Evolutionary conservation across 805 yeast genomes (phyloP).

Genomic region (Brettanomyces sp.): DNA sequence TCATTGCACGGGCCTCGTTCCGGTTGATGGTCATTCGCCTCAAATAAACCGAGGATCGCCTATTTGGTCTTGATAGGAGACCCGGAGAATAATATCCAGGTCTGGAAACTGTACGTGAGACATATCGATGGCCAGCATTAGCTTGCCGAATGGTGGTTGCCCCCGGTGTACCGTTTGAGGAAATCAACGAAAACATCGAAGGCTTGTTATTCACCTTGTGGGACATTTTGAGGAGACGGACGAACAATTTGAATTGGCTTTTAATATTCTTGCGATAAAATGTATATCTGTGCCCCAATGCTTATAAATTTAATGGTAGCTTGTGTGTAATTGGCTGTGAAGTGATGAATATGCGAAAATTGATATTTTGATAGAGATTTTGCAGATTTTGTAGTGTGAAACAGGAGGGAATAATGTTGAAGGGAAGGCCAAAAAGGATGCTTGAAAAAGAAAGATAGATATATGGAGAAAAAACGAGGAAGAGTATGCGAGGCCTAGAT

Average conservation of each 20-base stretch:
- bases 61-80: constrained; percentile 54
- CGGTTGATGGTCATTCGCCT: constrained; percentile 22
- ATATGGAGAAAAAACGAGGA: too few species aligned
- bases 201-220: constrained; percentile 17
- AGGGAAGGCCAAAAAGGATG: too few species aligned
- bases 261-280: not conserved
- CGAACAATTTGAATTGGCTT: not conserved
- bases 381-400: too few species aligned
- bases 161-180: constrained; percentile 23
- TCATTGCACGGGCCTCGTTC: constrained; percentile 3
- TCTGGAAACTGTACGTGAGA: constrained; percentile 32
- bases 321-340: too few species aligned
- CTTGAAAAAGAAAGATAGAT: too few species aligned
- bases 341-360: too few species aligned
- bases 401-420: too few species aligned
- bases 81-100: constrained; percentile 87
- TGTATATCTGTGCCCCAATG: too few species aligned
- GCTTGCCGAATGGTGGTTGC: constrained; percentile 22
- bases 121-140: constrained; percentile 12
- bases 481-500: too few species aligned
- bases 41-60: constrained; percentile 42
- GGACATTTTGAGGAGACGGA: not conserved
- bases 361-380: too few species aligned
- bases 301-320: too few species aligned
- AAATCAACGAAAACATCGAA: constrained; percentile 33